Evolutionary conservation across 2,329 filamentous ascomycete species (phyloP).

Genomic region (Hypomyces perniciosus): DNA sequence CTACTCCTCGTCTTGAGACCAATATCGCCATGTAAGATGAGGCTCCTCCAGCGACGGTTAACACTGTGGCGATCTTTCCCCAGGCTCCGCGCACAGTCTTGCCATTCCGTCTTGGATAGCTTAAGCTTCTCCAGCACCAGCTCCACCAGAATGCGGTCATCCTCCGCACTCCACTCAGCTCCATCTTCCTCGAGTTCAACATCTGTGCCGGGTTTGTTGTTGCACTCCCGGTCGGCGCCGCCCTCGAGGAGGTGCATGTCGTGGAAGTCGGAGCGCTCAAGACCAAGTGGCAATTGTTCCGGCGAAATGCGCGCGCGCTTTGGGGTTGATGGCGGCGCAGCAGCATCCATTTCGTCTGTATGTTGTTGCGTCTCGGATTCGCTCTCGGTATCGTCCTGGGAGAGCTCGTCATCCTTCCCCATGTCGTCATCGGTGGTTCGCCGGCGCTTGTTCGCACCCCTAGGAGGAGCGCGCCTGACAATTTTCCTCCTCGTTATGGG

Average conservation of each 20-base stretch:
- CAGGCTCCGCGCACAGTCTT: slow-evolving; percentile 58
- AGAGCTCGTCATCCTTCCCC: slow-evolving; percentile 32
- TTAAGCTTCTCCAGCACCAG: slow-evolving; percentile 61
- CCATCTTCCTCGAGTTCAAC: slow-evolving; percentile 40
- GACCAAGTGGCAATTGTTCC: slow-evolving; percentile 52
- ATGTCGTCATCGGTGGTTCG: slow-evolving; percentile 42
- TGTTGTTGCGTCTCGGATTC: slow-evolving; percentile 15
- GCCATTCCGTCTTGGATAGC: slow-evolving; percentile 59
- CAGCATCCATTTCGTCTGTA: slow-evolving; percentile 14
- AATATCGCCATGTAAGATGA: slow-evolving; percentile 54
- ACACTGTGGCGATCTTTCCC: slow-evolving; percentile 54
- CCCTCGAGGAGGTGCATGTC: slow-evolving; percentile 34
- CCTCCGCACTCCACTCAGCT: slow-evolving; percentile 54
- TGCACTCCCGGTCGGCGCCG: slow-evolving; percentile 22
- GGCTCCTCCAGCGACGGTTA: slow-evolving; percentile 56
- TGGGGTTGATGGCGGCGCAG: slow-evolving; percentile 44
- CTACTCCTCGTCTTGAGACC: slow-evolving; percentile 46
- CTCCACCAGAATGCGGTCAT: slow-evolving; percentile 61
- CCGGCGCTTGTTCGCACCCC: slow-evolving; percentile 49
- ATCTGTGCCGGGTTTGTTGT: slow-evolving; percentile 27
- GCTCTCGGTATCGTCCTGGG: slow-evolving; percentile 31
- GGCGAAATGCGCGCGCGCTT: slow-evolving; percentile 57
- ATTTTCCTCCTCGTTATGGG: slow-evolving; percentile 38
- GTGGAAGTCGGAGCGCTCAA: slow-evolving; percentile 55
- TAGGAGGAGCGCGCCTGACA: slow-evolving; percentile 43